These are phyloP conservation scores for Gnaphalium uliginosum DNA, from an alignment of 129 eudicot genomes.

Conservation along the genomic window DNA sequence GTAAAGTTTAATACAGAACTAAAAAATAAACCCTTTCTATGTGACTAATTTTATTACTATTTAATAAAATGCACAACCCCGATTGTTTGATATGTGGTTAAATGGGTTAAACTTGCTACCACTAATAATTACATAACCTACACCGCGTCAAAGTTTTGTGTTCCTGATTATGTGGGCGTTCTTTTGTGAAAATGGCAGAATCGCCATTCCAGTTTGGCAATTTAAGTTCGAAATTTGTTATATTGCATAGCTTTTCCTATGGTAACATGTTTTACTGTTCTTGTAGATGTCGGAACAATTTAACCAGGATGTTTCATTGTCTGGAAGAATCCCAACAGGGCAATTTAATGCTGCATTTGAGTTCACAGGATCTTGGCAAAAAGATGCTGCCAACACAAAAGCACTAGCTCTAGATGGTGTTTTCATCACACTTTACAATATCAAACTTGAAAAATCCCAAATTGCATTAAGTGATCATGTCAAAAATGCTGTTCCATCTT, in stretches of 20 bases:
- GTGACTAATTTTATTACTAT: neutral
- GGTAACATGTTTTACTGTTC: constrained; percentile 11
- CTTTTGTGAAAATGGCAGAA: neutral
- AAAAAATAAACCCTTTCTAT: no score
- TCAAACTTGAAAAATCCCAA: constrained; percentile 68
- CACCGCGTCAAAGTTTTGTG: neutral
- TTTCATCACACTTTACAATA: constrained; percentile 55
- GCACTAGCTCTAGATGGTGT: constrained; percentile 70
- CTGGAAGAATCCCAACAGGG: constrained; percentile 74
- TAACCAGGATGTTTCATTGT: constrained; percentile 63
- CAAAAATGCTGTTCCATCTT: constrained; percentile 64
- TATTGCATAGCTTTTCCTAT: neutral
- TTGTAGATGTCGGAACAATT: constrained; percentile 73
- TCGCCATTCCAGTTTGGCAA: neutral
- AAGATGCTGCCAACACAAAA: constrained; percentile 71
- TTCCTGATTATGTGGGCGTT: neutral
- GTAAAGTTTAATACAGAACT: no score
- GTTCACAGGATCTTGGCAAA: constrained; percentile 66
- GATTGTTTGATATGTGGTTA: neutral
- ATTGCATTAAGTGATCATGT: constrained; percentile 54
- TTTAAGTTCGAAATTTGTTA: neutral
- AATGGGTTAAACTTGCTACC: neutral
- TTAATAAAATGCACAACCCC: neutral
- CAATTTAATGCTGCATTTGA: constrained; percentile 78
- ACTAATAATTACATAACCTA: neutral